A percentile compares a stretch with the other conserved stretches of the same genome.
Evolutionary conservation across 257 asterid genomes (phyloP).

Genomic region (Prunella vulgaris): DNA sequence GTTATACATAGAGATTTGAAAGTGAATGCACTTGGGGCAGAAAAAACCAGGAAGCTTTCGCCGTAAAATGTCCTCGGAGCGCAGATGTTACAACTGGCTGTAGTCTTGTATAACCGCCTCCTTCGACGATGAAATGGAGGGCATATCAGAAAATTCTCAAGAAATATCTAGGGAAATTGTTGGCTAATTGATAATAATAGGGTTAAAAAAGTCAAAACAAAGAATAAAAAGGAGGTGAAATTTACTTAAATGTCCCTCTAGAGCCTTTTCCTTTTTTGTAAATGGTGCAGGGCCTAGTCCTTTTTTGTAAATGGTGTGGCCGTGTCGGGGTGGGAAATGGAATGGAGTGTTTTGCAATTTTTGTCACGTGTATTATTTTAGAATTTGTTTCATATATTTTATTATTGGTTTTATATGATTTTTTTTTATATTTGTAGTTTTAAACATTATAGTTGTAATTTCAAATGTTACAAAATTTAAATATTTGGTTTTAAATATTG

Average conservation of each 20-base stretch:
- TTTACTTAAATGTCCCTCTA: background rate
- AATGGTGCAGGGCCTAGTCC: no score
- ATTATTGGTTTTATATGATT: no score
- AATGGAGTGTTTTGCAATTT: no score
- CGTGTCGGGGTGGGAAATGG: no score
- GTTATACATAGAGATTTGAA: slow-evolving; percentile 14
- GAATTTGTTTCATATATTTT: no score
- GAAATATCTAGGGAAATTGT: slow-evolving; percentile 17
- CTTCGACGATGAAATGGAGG: slow-evolving; percentile 19
- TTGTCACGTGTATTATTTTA: no score
- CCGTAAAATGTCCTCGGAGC: slow-evolving; percentile 18
- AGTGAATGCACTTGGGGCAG: slow-evolving; percentile 2
- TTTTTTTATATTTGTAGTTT: no score
- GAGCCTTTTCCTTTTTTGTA: no score
- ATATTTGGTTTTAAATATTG: no score
- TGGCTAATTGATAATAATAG: slow-evolving; percentile 17
- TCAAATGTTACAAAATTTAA: no score
- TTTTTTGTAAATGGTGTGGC: no score
- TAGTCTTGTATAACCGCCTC: slow-evolving; percentile 33
- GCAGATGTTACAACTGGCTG: slow-evolving; percentile 21
- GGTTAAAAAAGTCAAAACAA: slow-evolving; percentile 7
- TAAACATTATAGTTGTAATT: no score
- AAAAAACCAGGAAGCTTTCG: slow-evolving; percentile 1
- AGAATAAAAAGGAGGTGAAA: background rate
- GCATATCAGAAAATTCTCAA: slow-evolving; percentile 15